These are phyloP conservation scores for Malus hybrid DNA, from an alignment of 331 rosid genomes.

Conservation along the genomic window DNA sequence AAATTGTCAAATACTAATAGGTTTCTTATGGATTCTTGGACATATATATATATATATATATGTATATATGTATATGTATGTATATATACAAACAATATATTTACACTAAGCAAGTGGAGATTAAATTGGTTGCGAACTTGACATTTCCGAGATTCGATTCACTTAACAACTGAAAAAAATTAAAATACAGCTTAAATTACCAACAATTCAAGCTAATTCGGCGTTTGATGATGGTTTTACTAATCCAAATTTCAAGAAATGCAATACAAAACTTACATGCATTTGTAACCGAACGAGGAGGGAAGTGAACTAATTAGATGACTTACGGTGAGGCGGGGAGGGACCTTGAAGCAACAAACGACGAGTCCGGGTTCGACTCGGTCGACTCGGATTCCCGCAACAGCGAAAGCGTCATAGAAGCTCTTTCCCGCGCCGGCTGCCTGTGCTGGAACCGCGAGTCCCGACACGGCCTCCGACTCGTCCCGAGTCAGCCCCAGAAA, in stretches of 20 bases:
- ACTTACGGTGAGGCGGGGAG: conserved; percentile 62
- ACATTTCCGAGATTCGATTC: too few relatives aligned
- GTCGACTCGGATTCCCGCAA: conserved; percentile 61
- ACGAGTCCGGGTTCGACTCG: conserved; percentile 64
- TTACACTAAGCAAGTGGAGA: too few relatives aligned
- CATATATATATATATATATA: too few relatives aligned
- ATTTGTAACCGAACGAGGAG: not conserved
- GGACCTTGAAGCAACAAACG: conserved; percentile 53
- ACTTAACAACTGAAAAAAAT: too few relatives aligned
- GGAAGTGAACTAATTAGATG: not conserved
- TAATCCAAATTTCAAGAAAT: not conserved
- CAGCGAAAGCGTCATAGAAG: conserved; percentile 51
- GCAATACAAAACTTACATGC: not conserved
- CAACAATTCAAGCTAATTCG: not conserved
- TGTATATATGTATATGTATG: too few relatives aligned
- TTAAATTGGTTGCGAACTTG: too few relatives aligned
- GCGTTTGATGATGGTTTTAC: not conserved
- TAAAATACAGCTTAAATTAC: too few relatives aligned
- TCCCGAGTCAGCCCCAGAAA: conserved; percentile 28
- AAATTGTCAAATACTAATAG: too few relatives aligned
- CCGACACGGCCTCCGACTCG: conserved; percentile 35
- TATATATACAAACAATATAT: too few relatives aligned
- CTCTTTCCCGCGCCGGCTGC: conserved; percentile 13
- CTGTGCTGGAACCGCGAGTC: conserved; percentile 28
- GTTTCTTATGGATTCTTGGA: too few relatives aligned